These are phyloP conservation scores for Biscogniauxia sp. DNA, from an alignment of 2,329 filamentous ascomycete species.

Conservation along the genomic window DNA sequence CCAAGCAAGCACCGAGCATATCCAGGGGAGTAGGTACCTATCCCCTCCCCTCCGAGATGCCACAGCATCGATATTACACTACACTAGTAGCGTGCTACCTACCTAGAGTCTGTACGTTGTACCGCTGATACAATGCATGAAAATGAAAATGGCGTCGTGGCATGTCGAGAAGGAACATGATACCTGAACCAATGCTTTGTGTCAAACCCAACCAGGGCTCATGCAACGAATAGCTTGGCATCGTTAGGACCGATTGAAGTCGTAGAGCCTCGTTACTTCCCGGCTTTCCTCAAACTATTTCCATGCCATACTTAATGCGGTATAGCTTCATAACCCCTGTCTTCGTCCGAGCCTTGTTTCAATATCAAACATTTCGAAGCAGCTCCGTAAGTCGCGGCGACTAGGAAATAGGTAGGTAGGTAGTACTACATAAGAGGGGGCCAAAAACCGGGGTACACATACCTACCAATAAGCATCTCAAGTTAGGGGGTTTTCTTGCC, in stretches of 20 bases:
- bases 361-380: neutral
- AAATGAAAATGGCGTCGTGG: conserved; percentile 6
- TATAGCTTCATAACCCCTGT: neutral
- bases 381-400: neutral
- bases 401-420: neutral
- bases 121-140: conserved; percentile 1
- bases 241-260: neutral
- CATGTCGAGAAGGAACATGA: conserved; percentile 1
- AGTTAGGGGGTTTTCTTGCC: too few species aligned
- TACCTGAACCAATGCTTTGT: conserved; percentile 10
- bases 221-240: neutral
- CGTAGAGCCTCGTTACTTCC: neutral
- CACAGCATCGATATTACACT: neutral
- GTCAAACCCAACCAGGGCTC: conserved; percentile 10
- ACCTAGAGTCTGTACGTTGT: neutral
- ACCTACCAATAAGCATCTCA: neutral
- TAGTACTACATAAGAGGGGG: neutral
- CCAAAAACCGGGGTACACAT: neutral
- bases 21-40: neutral
- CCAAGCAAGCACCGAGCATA: neutral
- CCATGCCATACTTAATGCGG: neutral
- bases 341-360: neutral
- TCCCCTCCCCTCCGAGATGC: neutral
- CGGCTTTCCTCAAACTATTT: neutral
- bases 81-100: too few species aligned